Evolutionary conservation across 176 grass and related monocot species (phyloP).

Genomic region (Tuctoria greenei): DNA sequence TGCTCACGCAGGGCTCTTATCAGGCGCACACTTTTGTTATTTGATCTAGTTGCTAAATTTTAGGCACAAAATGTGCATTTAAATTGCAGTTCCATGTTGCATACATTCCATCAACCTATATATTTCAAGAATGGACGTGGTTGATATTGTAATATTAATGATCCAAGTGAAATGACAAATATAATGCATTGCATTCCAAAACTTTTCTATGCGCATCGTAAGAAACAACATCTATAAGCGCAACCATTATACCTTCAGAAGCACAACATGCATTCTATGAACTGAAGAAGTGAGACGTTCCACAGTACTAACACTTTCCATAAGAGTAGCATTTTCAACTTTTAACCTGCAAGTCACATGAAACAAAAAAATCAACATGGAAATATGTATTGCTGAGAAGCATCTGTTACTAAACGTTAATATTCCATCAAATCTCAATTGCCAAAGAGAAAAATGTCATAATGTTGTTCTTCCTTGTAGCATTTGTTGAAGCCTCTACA

Average conservation of each 20-base stretch:
- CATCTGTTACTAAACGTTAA: not conserved
- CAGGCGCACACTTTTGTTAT: not conserved
- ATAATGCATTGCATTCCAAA: not conserved
- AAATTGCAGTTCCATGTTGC: not conserved
- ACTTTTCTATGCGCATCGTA: not conserved
- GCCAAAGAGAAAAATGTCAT: not conserved
- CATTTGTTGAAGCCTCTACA: not conserved
- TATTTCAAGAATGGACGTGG: not conserved
- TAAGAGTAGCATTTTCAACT: slow-evolving; percentile 80
- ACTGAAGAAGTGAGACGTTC: slow-evolving; percentile 75
- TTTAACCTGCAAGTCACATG: slow-evolving; percentile 59
- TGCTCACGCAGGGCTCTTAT: not conserved
- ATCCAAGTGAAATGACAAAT: not conserved
- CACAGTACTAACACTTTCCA: slow-evolving; percentile 73
- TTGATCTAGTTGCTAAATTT: not conserved
- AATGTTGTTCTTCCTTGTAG: not conserved
- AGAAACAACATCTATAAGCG: not conserved
- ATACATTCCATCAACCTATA: not conserved
- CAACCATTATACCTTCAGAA: slow-evolving; percentile 58
- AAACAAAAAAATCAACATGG: slow-evolving; percentile 29
- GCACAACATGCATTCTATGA: slow-evolving; percentile 72
- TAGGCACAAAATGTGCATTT: not conserved
- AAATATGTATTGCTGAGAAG: slow-evolving; percentile 24
- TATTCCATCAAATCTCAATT: not conserved
- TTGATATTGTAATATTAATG: not conserved